Conservation (phyloP, 2,329 filamentous ascomycete genomes). For the Colletotrichum sansevieriae region DNA sequence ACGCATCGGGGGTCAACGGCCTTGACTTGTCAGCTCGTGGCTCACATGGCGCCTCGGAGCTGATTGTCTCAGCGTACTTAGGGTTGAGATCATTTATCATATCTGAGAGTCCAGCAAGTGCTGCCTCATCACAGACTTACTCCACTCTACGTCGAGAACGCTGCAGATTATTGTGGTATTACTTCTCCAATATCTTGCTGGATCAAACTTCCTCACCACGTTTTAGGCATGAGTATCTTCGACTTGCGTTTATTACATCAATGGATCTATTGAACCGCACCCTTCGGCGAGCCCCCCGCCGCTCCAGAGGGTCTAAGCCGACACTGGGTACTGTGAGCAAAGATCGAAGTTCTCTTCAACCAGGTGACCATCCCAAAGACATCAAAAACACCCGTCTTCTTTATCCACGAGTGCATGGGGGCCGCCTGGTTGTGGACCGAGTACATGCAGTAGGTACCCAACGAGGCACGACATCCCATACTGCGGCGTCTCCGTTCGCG, state of each 20-base stretch:
- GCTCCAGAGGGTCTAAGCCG: conserved; percentile 58
- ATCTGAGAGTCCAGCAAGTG: conserved; percentile 8
- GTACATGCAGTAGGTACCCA: conserved; percentile 64
- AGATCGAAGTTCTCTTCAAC: conserved; percentile 64
- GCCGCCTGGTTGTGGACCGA: conserved; percentile 65
- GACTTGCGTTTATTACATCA: conserved; percentile 50
- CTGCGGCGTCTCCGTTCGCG: conserved; percentile 66
- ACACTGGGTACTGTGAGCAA: conserved; percentile 57
- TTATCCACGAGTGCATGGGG: conserved; percentile 68
- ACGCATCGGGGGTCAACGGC: conserved; percentile 26
- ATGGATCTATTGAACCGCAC: conserved; percentile 50
- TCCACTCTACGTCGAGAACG: background rate
- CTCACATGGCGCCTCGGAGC: conserved; percentile 9
- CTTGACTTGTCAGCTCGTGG: conserved; percentile 25
- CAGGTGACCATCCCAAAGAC: conserved; percentile 44
- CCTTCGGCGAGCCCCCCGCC: conserved; percentile 44
- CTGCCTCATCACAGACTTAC: background rate
- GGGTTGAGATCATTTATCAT: conserved; percentile 4
- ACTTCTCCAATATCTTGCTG: background rate
- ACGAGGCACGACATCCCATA: conserved; percentile 58
- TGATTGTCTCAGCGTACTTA: background rate
- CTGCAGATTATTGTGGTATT: background rate
- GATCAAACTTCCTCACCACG: background rate
- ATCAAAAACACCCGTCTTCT: conserved; percentile 58
- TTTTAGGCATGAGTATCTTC: conserved; percentile 39